Percentiles rank a stretch among this genome's conserved stretches.
phyloP scores from a whole-genome alignment of 257 asterid genomes.

The Capsicum pubescens region DNA sequence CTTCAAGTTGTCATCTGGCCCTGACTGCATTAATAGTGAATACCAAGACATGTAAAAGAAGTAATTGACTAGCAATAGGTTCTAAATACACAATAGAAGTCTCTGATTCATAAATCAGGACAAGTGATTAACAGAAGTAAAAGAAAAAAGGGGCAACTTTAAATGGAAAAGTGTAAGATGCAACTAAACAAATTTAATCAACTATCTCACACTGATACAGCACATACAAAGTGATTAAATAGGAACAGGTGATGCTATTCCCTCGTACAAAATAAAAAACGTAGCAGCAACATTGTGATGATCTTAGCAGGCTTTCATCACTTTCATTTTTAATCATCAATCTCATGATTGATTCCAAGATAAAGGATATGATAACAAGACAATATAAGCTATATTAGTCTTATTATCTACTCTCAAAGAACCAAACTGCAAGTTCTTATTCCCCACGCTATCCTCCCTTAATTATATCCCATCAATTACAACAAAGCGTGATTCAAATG shows the following conservation, averaged over 20 bases:
- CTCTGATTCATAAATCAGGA: constrained; percentile 7
- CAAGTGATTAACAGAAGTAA: constrained; percentile 10
- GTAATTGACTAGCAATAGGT: constrained; percentile 4
- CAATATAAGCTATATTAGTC: not conserved
- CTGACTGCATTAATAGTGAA: constrained; percentile 59
- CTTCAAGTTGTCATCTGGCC: constrained; percentile 86
- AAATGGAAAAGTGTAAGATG: constrained; percentile 15
- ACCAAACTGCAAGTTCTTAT: constrained; percentile 2
- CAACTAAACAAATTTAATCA: constrained; percentile 16
- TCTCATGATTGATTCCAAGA: constrained; percentile 2
- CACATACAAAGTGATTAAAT: not conserved
- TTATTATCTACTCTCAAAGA: not conserved
- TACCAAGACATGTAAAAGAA: not conserved
- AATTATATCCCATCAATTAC: not conserved
- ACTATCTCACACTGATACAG: not conserved
- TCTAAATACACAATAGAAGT: constrained; percentile 7
- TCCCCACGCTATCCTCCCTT: not conserved
- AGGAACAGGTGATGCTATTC: not conserved
- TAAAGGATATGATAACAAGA: not conserved
- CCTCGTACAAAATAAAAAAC: not conserved
- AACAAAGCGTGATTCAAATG: not conserved
- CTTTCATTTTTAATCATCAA: constrained; percentile 17
- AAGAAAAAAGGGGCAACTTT: not conserved
- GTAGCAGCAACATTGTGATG: not conserved
- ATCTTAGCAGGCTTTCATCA: constrained; percentile 3